Base-by-base conservation (phyloP, 306 rosid species). In the Arachis stenosperma region DNA sequence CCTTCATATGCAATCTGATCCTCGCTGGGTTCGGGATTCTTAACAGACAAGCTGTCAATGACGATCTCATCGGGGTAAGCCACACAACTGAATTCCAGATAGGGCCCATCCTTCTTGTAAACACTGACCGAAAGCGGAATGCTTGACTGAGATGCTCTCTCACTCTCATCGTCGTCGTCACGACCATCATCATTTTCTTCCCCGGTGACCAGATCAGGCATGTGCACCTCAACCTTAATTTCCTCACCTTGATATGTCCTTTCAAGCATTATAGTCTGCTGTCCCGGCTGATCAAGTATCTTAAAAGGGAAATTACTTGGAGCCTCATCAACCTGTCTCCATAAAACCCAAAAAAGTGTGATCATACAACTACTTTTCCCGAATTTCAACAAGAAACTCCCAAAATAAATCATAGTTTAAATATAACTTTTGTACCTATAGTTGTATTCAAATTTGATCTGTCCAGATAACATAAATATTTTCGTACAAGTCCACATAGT, bases 131-230 rank as follows among this genome's bases (percentile, higher is more conserved):
- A 72, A 67, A 95, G 85, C 6, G 99, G 99, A 64, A 91, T 48
- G 81, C 84, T 83, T 2, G 96, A 90, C 40, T 90, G 93, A 57
- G 77, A 73, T 22, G 86, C 76, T 15, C 69, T 78, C 43, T 81
- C 89, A 69, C 73, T 56, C 14, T 78, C 90, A 4, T 75, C 77
- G 43, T 78, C 84, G 4, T 69, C 75, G 5, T 62, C 83, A 8
- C 50, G 77, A 50, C 81, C 78, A 0, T 71, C 64, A 9, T 81
- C 71, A 1, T 70, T 61, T 36, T 77, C 69, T 58, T 84, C 92
- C 5, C 96, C 99, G 0, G 96, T 82, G 30, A 94, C 89, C 56
- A 94, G 77, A 87, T 87, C 88, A 73, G 96, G 93, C 99, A 89
- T 94, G 75, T 89, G 90, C 85, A 94, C 96, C 72, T 86, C 92